phyloP scores from a whole-genome alignment of 768 basidiomycete genomes.

The Rhodotorula diobovata region DNA sequence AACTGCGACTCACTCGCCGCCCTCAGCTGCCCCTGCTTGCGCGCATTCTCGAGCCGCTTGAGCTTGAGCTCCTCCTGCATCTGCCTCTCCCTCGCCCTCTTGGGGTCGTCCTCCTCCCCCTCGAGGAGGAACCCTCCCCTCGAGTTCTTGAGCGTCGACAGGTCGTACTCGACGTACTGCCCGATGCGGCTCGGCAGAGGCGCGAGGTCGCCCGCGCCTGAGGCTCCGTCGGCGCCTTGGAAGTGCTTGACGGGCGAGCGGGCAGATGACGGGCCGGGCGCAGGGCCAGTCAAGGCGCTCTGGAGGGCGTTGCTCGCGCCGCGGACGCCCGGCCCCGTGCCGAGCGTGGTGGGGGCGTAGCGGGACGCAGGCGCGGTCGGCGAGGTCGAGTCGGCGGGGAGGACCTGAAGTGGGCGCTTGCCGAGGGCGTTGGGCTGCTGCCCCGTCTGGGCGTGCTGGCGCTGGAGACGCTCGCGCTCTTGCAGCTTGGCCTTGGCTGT shows the following conservation, averaged over 20 bases:
- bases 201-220: constrained; percentile 12
- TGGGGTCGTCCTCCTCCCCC: constrained; percentile 68
- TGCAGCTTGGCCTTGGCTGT: constrained; percentile 40
- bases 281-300: constrained; percentile 46
- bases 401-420: constrained; percentile 65
- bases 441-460: constrained; percentile 1
- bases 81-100: constrained; percentile 78
- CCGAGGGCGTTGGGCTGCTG: constrained; percentile 52
- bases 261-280: constrained; percentile 20
- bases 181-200: constrained; percentile 54
- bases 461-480: constrained; percentile 23
- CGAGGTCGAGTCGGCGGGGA: constrained; percentile 59
- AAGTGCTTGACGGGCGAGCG: constrained; percentile 26
- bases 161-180: constrained; percentile 93
- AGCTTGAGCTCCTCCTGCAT: constrained; percentile 63
- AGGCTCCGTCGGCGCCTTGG: constrained; percentile 29
- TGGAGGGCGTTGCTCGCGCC: constrained; percentile 12
- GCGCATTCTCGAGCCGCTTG: constrained; percentile 43
- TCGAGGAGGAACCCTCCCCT: constrained; percentile 93
- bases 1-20: constrained; percentile 32
- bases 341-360: constrained; percentile 4
- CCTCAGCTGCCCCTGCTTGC: constrained; percentile 33
- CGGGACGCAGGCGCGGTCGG: constrained; percentile 53
- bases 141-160: constrained; percentile 93
- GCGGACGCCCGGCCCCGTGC: neutral